Evolutionary conservation across 2,329 filamentous ascomycete genomes (phyloP).

Genomic region (Thielaviopsis punctulata): DNA sequence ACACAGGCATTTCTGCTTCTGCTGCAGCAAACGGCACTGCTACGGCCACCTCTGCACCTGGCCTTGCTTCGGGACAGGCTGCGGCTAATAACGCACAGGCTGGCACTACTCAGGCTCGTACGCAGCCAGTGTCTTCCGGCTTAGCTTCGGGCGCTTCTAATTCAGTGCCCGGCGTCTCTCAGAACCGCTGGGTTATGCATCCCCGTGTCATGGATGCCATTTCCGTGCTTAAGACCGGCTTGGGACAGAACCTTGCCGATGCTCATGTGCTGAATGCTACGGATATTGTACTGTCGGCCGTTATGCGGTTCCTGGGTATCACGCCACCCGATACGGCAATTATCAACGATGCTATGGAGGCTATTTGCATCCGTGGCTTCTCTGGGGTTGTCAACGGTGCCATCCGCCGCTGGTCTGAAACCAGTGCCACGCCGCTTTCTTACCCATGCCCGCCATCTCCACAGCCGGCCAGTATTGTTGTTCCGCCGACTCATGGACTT

Average conservation of each 20-base stretch:
- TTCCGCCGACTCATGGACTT: slow-evolving; percentile 10
- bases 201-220: slow-evolving; percentile 26
- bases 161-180: neutral
- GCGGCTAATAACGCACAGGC: neutral
- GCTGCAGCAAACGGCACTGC: neutral
- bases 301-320: slow-evolving; percentile 33
- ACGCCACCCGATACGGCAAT: slow-evolving; percentile 22
- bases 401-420: slow-evolving; percentile 18
- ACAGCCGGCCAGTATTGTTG: slow-evolving; percentile 13
- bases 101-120: neutral
- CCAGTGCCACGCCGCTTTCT: slow-evolving; percentile 19
- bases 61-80: neutral
- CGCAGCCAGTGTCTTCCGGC: slow-evolving; percentile 7
- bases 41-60: neutral
- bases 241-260: slow-evolving; percentile 28
- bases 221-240: slow-evolving; percentile 28
- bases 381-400: slow-evolving; percentile 28
- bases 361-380: slow-evolving; percentile 28
- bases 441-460: slow-evolving; percentile 14
- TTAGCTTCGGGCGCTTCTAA: slow-evolving; percentile 6
- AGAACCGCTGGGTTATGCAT: slow-evolving; percentile 24
- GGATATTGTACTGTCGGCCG: slow-evolving; percentile 33
- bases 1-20: neutral
- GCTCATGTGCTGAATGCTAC: slow-evolving; percentile 26
- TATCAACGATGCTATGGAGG: slow-evolving; percentile 30